A percentile compares a stretch with the other conserved stretches of the same genome.
These are phyloP conservation scores for Acanthamoeba culbertsoni DNA, from an alignment of 208 protist genomes.

Conservation along the genomic window DNA sequence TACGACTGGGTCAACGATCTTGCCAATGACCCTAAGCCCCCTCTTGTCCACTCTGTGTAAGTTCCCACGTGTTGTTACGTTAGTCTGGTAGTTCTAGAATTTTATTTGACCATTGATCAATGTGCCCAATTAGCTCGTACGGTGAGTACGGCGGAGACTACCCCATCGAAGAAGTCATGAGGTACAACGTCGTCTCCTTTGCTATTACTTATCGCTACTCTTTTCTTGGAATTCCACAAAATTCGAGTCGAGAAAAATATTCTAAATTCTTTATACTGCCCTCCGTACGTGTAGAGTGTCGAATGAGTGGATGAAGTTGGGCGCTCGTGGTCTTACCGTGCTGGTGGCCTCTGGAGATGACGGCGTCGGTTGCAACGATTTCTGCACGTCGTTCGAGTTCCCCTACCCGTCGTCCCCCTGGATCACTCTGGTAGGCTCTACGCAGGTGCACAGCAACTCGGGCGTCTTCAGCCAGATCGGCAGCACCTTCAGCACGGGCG, in stretches of 20 bases:
- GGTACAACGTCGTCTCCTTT: not conserved
- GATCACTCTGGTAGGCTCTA: slow-evolving; percentile 54
- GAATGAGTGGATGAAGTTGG: slow-evolving; percentile 57
- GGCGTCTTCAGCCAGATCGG: slow-evolving; percentile 4
- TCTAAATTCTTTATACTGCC: not conserved
- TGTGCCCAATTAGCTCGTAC: not conserved
- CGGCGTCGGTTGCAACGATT: slow-evolving; percentile 44
- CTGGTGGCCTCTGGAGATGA: slow-evolving; percentile 35
- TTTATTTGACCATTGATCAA: not conserved
- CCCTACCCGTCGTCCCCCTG: slow-evolving; percentile 38
- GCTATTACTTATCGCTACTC: not conserved
- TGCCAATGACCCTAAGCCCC: slow-evolving; percentile 61
- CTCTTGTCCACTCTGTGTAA: slow-evolving; percentile 61
- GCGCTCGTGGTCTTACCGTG: slow-evolving; percentile 30
- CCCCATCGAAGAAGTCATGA: slow-evolving; percentile 41
- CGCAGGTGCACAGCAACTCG: not conserved
- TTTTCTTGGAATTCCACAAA: too few relatives aligned
- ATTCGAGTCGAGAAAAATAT: too few relatives aligned
- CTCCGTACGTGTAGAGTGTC: not conserved
- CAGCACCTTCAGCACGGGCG: slow-evolving; percentile 37
- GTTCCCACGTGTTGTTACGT: not conserved
- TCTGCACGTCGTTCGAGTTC: slow-evolving; percentile 55
- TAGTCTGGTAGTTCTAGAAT: not conserved
- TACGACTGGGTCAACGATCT: slow-evolving; percentile 59
- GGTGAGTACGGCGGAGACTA: slow-evolving; percentile 66